A percentile compares a stretch with the other conserved stretches of the same genome.
Conservation (phyloP, 1,284 basidiomycete species). For the Irpex lacteus region DNA sequence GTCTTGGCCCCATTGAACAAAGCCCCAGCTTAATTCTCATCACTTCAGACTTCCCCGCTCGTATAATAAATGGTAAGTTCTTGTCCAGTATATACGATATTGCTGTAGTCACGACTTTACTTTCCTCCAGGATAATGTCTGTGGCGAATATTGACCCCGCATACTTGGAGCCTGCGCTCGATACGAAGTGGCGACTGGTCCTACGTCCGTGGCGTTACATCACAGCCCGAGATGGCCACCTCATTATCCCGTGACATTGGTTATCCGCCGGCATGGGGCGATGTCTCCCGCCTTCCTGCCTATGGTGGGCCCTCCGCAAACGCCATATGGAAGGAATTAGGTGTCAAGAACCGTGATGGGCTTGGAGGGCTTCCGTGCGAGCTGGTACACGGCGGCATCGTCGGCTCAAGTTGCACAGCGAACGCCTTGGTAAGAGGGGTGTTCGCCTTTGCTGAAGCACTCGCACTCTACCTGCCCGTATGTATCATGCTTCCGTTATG, state of each 20-base stretch:
- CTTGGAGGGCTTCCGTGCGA: constrained; percentile 74
- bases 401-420: constrained; percentile 52
- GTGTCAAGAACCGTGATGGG: constrained; percentile 45
- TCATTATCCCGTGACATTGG: constrained; percentile 54
- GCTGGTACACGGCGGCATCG: constrained; percentile 58
- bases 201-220: constrained; percentile 44
- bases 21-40: not conserved
- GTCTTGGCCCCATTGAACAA: not conserved
- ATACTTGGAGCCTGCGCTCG: constrained; percentile 50
- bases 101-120: not conserved
- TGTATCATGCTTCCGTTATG: constrained; percentile 15
- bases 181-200: constrained; percentile 56
- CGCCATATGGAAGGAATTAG: constrained; percentile 50
- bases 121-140: constrained; percentile 51
- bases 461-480: constrained; percentile 69
- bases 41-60: constrained; percentile 62
- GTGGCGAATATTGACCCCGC: constrained; percentile 66
- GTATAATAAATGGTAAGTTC: constrained; percentile 62
- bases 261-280: constrained; percentile 58
- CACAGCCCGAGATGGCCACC: constrained; percentile 38
- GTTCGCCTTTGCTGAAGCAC: constrained; percentile 57
- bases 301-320: constrained; percentile 53
- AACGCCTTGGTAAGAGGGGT: constrained; percentile 53
- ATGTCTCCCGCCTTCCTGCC: constrained; percentile 54
- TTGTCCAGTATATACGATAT: not conserved